Evolutionary conservation across 257 asterid genomes (phyloP), one percentile per base, ranked within the genome.

Genomic region (Capsicum pubescens): DNA sequence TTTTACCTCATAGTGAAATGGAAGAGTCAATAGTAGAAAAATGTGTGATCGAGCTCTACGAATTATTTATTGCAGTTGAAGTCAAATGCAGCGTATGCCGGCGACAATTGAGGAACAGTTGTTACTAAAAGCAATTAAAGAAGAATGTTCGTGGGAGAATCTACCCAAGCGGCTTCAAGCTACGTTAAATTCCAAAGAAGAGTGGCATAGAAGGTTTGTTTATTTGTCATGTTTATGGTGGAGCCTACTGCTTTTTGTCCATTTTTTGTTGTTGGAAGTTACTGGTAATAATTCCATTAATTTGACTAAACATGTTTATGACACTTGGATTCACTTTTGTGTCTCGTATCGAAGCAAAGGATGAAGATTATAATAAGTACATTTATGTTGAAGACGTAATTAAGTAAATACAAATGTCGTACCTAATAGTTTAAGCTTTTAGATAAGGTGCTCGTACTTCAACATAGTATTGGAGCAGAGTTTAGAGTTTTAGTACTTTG

Each of bases 151-250:
- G 0, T 96, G 98, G 98, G 99, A 96, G 66, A 92, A 84, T 85
- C 95, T 96, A 79, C 98, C 98, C 42, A 96, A 94, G 89, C 95
- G 99, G 85, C 98, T 96, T 86, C 99, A 96, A 84, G 89, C 99
- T 81, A 91, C 90, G 77, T 86, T 96, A 86, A 93, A 88, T 89
- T 92, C 99, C 82, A 92, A 87, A 88, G 98, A 96, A 50, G 98
- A 96, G 91, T 94, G 98, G 98, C 95, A 96, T 70, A 91, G 94
- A 82, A 92, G 98, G 99, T 96, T 77, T 69, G 10, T 70, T 50
- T 39, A 4, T 39, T 39, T 39, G 78, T 55, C 72, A 50, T 10
- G 39, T 82, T 64, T 81, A 46, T 81, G 48, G 79, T 63, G 84
- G 59, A 63, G 72, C 58, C 48, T 13, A 63, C 64, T 82, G 17